A percentile compares a stretch with the other conserved stretches of the same genome.
Conservation (phyloP, 192 early-diverging fungal species). For the Backusella liffmaniae region DNA sequence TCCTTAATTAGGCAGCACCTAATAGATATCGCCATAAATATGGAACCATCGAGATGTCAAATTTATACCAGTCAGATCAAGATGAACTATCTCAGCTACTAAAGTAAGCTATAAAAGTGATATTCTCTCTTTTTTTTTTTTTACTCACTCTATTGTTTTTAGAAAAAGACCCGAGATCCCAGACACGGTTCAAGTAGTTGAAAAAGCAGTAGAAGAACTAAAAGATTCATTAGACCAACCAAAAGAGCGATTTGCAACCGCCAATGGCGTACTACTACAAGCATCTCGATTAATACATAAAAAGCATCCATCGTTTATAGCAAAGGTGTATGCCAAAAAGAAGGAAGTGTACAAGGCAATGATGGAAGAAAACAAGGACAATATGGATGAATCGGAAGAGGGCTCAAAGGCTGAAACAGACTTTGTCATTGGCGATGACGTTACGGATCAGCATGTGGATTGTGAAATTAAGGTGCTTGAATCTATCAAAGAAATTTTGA, state of each 20-base stretch:
- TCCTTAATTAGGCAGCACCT: slow-evolving; percentile 1
- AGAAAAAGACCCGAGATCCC: slow-evolving; percentile 19
- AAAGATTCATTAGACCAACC: slow-evolving; percentile 12
- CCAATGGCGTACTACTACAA: slow-evolving; percentile 34
- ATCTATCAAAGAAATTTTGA: slow-evolving; percentile 13
- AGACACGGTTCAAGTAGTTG: slow-evolving; percentile 8
- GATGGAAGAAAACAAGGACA: neutral
- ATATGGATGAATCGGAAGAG: slow-evolving; percentile 20
- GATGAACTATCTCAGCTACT: slow-evolving; percentile 15
- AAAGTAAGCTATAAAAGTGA: slow-evolving; percentile 5
- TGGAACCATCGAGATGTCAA: slow-evolving; percentile 29
- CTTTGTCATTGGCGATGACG: slow-evolving; percentile 5
- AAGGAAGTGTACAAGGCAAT: slow-evolving; percentile 20
- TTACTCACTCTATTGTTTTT: neutral
- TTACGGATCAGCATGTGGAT: slow-evolving; percentile 22
- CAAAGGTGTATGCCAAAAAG: slow-evolving; percentile 25
- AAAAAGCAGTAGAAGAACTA: slow-evolving; percentile 8
- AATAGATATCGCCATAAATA: slow-evolving; percentile 18
- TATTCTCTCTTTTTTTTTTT: neutral
- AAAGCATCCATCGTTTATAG: slow-evolving; percentile 13
- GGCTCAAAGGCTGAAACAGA: slow-evolving; percentile 6
- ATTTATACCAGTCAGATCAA: slow-evolving; percentile 11
- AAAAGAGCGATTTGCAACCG: slow-evolving; percentile 15
- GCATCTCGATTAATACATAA: slow-evolving; percentile 20
- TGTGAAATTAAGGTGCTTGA: slow-evolving; percentile 25